Evolutionary conservation across 345 rosid genomes (phyloP).

Genomic region (Syzygium aqueum): DNA sequence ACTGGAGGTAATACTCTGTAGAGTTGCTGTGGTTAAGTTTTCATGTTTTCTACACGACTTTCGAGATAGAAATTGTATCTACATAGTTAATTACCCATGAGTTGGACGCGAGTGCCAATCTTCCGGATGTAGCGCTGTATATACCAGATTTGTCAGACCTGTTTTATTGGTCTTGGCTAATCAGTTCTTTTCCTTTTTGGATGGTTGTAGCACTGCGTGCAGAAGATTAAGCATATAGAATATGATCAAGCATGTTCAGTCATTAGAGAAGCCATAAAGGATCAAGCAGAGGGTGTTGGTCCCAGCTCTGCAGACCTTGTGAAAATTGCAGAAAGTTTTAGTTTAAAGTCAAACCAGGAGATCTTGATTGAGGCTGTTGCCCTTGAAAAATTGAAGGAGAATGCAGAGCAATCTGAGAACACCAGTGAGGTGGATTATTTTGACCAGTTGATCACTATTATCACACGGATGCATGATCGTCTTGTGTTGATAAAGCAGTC

Average conservation of each 20-base stretch:
- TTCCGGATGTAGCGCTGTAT: not conserved
- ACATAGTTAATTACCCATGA: not conserved
- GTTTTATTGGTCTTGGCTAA: not conserved
- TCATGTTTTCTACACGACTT: not conserved
- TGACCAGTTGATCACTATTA: slow-evolving; percentile 58
- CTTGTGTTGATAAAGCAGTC: slow-evolving; percentile 74
- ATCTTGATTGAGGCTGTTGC: slow-evolving; percentile 89
- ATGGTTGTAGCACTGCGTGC: slow-evolving; percentile 53
- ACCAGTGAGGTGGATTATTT: slow-evolving; percentile 62
- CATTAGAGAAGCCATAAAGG: slow-evolving; percentile 52
- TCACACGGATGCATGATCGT: slow-evolving; percentile 65
- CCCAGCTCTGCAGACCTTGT: slow-evolving; percentile 58
- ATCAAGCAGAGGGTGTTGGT: slow-evolving; percentile 48
- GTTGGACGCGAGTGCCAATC: not conserved
- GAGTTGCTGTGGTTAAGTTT: not conserved
- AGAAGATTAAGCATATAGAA: slow-evolving; percentile 55
- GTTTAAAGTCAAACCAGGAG: slow-evolving; percentile 86
- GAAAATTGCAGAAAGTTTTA: slow-evolving; percentile 58
- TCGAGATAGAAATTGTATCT: not conserved
- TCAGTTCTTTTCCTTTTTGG: not conserved
- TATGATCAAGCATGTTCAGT: slow-evolving; percentile 46
- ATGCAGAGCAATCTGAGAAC: slow-evolving; percentile 81
- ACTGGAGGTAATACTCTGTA: slow-evolving; percentile 53
- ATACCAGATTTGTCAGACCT: not conserved
- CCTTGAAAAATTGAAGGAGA: slow-evolving; percentile 91